phyloP scores from a whole-genome alignment of 345 rosid genomes.

The Citrus hindsii region DNA sequence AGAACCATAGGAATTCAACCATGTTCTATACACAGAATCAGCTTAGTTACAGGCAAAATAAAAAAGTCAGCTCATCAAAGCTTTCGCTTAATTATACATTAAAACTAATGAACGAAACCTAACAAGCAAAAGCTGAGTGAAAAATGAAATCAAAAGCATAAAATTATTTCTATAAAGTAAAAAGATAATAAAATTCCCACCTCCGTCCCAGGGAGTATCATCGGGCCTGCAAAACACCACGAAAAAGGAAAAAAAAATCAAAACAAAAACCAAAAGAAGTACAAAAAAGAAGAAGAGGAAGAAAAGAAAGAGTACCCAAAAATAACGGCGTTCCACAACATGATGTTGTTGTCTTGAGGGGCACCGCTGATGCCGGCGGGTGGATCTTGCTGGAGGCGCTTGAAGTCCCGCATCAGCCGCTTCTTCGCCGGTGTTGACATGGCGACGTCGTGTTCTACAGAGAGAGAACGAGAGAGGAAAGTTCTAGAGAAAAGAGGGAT shows the following conservation, averaged over 20 bases:
- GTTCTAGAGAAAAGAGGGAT: background rate
- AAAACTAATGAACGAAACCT: background rate
- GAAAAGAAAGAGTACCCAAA: conserved; percentile 40
- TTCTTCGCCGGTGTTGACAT: conserved; percentile 75
- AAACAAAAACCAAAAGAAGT: background rate
- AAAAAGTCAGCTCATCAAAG: background rate
- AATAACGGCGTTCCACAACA: conserved; percentile 71
- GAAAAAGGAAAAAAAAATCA: background rate
- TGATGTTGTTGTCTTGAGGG: conserved; percentile 56
- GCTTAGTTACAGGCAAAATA: background rate
- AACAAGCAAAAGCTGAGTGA: background rate
- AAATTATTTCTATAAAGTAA: too few species aligned
- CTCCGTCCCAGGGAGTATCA: conserved; percentile 70
- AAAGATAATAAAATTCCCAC: conserved; percentile 13
- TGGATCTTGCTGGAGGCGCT: conserved; percentile 69
- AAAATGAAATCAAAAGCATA: background rate
- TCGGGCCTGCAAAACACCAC: conserved; percentile 44
- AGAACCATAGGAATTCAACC: background rate
- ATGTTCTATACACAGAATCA: background rate
- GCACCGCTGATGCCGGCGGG: conserved; percentile 67
- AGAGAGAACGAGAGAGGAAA: background rate
- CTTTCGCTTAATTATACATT: too few species aligned
- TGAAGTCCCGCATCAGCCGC: conserved; percentile 71
- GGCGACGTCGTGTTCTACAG: background rate
- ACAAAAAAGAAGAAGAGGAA: background rate